Evolutionary conservation across 495 filamentous ascomycete genomes (phyloP).

Genomic region (Cercophora scortea): DNA sequence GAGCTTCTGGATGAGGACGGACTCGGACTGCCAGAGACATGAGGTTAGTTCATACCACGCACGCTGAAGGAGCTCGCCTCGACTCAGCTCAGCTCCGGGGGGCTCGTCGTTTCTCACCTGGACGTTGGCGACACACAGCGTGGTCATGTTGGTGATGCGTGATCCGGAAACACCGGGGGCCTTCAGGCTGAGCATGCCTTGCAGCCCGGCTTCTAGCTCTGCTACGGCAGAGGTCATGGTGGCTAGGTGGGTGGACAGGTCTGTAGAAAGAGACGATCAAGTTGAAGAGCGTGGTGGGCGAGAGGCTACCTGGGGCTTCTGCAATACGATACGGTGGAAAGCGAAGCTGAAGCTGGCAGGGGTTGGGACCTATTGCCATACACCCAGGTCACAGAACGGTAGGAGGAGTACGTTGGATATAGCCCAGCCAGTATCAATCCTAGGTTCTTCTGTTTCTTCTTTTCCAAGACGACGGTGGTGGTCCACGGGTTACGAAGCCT

Average conservation of each 20-base stretch:
- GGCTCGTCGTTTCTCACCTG: constrained; percentile 58
- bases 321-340: constrained; percentile 12
- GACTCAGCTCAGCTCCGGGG: too few relatives aligned
- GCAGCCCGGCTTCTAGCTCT: constrained; percentile 83
- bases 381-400: constrained; percentile 17
- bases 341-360: constrained; percentile 3
- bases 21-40: constrained; percentile 65
- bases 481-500: constrained; percentile 19
- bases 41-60: constrained; percentile 21
- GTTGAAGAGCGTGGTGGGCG: neutral
- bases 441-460: neutral
- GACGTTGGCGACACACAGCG: constrained; percentile 79
- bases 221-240: constrained; percentile 75
- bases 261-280: too few relatives aligned
- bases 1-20: constrained; percentile 89
- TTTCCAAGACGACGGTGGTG: constrained; percentile 1
- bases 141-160: constrained; percentile 78
- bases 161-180: constrained; percentile 88
- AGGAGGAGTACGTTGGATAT: constrained; percentile 4
- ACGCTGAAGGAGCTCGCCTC: too few relatives aligned
- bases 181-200: constrained; percentile 85
- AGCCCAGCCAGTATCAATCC: constrained; percentile 5
- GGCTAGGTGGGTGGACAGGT: neutral
- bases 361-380: constrained; percentile 16
- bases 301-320: neutral